Conservation (phyloP, 1,284 basidiomycete genomes). For the Phylloporus sp. region DNA sequence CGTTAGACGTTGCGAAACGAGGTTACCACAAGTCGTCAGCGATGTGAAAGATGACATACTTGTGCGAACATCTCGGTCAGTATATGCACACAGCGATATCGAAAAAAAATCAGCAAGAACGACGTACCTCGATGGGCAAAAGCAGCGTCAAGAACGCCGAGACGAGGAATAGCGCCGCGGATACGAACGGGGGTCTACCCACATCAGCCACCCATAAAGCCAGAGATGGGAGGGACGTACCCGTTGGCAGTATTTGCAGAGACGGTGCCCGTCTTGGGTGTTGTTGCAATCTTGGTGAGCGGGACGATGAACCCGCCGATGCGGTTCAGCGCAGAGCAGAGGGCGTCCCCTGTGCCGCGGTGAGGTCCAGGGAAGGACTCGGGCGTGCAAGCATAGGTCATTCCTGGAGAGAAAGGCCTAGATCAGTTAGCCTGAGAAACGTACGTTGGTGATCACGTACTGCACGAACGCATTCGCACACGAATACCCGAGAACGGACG, state of each 20-base stretch:
- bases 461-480: constrained; percentile 60
- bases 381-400: constrained; percentile 68
- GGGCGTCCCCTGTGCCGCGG: constrained; percentile 70
- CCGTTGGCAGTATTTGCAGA: constrained; percentile 50
- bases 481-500: constrained; percentile 60
- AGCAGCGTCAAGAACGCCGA: constrained; percentile 55
- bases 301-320: constrained; percentile 64
- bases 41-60: constrained; percentile 57
- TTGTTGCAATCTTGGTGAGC: constrained; percentile 59
- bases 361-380: constrained; percentile 73
- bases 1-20: constrained; percentile 68
- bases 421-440: constrained; percentile 25
- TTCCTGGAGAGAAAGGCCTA: neutral
- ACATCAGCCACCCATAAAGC: neutral
- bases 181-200: constrained; percentile 62
- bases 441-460: constrained; percentile 29
- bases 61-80: no score
- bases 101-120: neutral
- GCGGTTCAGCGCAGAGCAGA: constrained; percentile 61
- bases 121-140: constrained; percentile 65
- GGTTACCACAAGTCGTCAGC: neutral
- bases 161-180: constrained; percentile 61
- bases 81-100: neutral
- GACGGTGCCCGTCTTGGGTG: constrained; percentile 38
- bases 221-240: constrained; percentile 28